Conservation (phyloP, 805 yeast genomes). For the Saturnispora diversa region DNA sequence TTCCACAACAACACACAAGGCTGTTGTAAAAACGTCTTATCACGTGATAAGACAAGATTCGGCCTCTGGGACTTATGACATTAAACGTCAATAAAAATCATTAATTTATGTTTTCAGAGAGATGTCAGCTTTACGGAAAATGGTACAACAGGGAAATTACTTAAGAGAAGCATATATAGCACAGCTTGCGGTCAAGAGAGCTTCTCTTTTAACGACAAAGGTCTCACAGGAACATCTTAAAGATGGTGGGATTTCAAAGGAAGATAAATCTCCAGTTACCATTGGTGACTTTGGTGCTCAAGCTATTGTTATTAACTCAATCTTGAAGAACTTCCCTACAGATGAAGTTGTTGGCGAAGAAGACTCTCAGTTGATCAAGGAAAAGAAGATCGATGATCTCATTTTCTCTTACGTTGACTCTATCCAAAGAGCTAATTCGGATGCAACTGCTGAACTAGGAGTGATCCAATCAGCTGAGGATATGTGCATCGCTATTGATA, state of each 20-base stretch:
- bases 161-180: slow-evolving; percentile 71
- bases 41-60: slow-evolving; percentile 1
- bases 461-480: slow-evolving; percentile 36
- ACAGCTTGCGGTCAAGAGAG: slow-evolving; percentile 82
- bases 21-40: neutral
- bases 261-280: slow-evolving; percentile 92
- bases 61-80: slow-evolving; percentile 1
- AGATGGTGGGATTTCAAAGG: slow-evolving; percentile 58
- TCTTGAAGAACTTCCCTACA: slow-evolving; percentile 66
- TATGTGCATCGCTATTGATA: slow-evolving; percentile 61
- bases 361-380: slow-evolving; percentile 61
- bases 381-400: slow-evolving; percentile 40
- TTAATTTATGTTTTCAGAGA: neutral
- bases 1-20: neutral
- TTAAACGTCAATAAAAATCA: neutral
- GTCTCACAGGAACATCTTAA: slow-evolving; percentile 46
- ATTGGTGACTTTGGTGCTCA: slow-evolving; percentile 96
- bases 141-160: slow-evolving; percentile 26
- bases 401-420: slow-evolving; percentile 54
- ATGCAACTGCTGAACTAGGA: slow-evolving; percentile 32
- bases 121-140: slow-evolving; percentile 2
- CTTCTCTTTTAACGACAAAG: slow-evolving; percentile 64
- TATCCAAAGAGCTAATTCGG: slow-evolving; percentile 40
- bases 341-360: slow-evolving; percentile 95
- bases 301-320: slow-evolving; percentile 81